Evolutionary conservation across 2,329 filamentous ascomycete species (phyloP).

Genomic region (Aspergillus sp.): DNA sequence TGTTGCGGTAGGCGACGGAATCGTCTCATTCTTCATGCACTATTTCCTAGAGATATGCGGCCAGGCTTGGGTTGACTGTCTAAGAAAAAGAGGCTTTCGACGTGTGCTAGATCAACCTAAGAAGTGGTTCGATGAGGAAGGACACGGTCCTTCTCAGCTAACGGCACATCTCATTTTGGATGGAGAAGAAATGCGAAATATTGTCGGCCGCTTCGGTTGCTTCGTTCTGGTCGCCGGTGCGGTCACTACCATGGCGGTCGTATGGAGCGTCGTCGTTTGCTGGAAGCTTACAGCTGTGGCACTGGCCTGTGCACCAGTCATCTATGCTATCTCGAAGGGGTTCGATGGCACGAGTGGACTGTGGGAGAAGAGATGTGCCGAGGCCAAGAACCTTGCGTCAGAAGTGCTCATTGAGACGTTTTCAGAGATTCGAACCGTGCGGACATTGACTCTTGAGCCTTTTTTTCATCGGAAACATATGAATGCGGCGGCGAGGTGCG

Average conservation of each 20-base stretch:
- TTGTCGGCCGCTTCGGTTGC: slow-evolving; percentile 75
- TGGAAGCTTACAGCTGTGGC: slow-evolving; percentile 82
- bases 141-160: slow-evolving; percentile 64
- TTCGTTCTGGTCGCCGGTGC: slow-evolving; percentile 64
- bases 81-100: slow-evolving; percentile 67
- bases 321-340: slow-evolving; percentile 64
- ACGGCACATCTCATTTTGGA: slow-evolving; percentile 74
- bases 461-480: slow-evolving; percentile 68
- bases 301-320: slow-evolving; percentile 65
- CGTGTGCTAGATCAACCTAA: slow-evolving; percentile 73
- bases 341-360: slow-evolving; percentile 65
- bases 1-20: slow-evolving; percentile 66
- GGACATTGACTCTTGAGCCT: slow-evolving; percentile 69
- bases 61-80: slow-evolving; percentile 72
- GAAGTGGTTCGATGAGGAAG: slow-evolving; percentile 72
- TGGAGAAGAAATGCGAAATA: slow-evolving; percentile 81
- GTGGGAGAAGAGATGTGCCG: slow-evolving; percentile 71
- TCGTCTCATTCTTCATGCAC: slow-evolving; percentile 64
- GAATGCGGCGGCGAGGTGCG: slow-evolving; percentile 51
- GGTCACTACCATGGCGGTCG: slow-evolving; percentile 68
- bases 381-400: slow-evolving; percentile 59
- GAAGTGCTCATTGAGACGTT: slow-evolving; percentile 73
- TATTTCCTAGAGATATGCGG: slow-evolving; percentile 71
- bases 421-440: slow-evolving; percentile 74
- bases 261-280: slow-evolving; percentile 71